Evolutionary conservation across 768 basidiomycete genomes (phyloP).

Genomic region (Phlebiopsis gigantea): DNA sequence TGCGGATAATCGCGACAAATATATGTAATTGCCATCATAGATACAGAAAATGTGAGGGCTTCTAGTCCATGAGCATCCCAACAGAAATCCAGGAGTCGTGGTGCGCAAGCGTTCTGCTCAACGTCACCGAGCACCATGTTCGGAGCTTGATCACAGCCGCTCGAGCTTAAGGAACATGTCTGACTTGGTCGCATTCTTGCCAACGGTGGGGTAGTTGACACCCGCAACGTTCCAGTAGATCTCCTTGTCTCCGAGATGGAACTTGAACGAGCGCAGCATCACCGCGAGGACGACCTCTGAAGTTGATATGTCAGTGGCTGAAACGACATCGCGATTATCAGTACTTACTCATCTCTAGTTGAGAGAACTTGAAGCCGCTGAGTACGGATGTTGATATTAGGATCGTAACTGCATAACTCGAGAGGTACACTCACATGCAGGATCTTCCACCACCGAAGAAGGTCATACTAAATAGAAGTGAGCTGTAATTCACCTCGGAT

Average conservation of each 20-base stretch:
- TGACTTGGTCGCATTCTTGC: neutral
- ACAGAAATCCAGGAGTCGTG: too few species aligned
- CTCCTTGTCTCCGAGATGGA: conserved; percentile 8
- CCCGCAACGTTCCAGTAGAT: conserved; percentile 14
- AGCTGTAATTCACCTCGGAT: neutral
- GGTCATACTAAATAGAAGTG: conserved; percentile 1
- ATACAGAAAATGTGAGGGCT: too few species aligned
- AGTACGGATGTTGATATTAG: neutral
- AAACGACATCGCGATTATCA: neutral
- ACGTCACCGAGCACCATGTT: too few species aligned
- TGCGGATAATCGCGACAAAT: too few species aligned
- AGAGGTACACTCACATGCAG: neutral
- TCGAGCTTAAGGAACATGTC: conserved; percentile 8
- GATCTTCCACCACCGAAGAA: conserved; percentile 7
- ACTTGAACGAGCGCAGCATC: conserved; percentile 11
- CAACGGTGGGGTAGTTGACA: conserved; percentile 13
- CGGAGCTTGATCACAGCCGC: neutral
- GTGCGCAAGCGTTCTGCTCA: too few species aligned
- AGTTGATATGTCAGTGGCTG: neutral
- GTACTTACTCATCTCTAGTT: conserved; percentile 21
- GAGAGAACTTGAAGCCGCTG: conserved; percentile 22
- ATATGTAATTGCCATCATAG: too few species aligned
- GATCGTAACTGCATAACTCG: neutral
- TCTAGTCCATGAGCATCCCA: too few species aligned
- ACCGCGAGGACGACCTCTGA: conserved; percentile 14